Evolutionary conservation across 2,329 filamentous ascomycete genomes (phyloP).

Genomic region (Phyllosticta citrichinensis): DNA sequence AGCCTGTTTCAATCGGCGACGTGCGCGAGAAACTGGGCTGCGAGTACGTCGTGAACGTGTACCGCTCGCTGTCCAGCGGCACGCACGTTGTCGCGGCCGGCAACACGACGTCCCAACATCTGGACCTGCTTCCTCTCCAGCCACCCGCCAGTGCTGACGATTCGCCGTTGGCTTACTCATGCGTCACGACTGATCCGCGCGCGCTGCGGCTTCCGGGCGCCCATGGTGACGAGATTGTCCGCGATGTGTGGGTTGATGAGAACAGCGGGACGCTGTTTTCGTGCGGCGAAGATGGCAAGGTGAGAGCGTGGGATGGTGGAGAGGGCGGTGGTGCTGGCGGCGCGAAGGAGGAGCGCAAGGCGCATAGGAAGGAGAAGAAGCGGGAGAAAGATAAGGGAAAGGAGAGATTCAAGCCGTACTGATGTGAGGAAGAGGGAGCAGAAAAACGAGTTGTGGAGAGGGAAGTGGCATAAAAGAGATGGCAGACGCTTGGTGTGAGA

Average conservation of each 20-base stretch:
- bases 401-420: conserved; percentile 31
- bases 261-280: conserved; percentile 27
- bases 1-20: conserved; percentile 52
- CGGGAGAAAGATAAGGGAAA: conserved; percentile 23
- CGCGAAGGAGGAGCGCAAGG: conserved; percentile 16
- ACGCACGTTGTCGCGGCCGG: conserved; percentile 55
- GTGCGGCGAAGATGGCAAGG: conserved; percentile 39
- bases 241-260: conserved; percentile 34
- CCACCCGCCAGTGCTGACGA: conserved; percentile 10
- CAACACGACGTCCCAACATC: conserved; percentile 48
- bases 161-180: conserved; percentile 21
- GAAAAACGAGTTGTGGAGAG: no score
- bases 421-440: no score
- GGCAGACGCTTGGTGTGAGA: no score
- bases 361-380: conserved; percentile 24
- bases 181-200: conserved; percentile 15
- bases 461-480: no score
- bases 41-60: conserved; percentile 64
- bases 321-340: background rate
- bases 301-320: conserved; percentile 32
- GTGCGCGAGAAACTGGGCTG: conserved; percentile 55
- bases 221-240: conserved; percentile 40
- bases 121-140: conserved; percentile 23
- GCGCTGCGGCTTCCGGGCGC: conserved; percentile 28
- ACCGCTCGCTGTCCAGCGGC: conserved; percentile 41